Percentiles rank a stretch among this genome's conserved stretches.
Conservation (phyloP, 768 basidiomycete species). For the Pleurotus giganteus region DNA sequence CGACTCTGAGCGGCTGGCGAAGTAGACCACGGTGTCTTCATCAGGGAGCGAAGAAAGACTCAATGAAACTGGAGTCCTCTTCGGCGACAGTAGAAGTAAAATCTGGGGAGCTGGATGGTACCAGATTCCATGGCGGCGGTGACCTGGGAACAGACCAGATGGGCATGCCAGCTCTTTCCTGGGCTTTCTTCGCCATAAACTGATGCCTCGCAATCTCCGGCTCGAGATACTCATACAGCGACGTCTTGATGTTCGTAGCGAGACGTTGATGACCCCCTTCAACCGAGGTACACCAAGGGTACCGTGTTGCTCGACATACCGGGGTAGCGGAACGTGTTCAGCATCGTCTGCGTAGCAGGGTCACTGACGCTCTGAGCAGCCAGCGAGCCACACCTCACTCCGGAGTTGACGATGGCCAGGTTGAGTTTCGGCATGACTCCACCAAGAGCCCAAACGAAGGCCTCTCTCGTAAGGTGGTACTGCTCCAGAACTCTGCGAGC, state of each 20-base stretch:
- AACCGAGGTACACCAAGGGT: conserved; percentile 98
- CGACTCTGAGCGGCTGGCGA: conserved; percentile 89
- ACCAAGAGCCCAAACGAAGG: conserved; percentile 97
- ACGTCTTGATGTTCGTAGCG: conserved; percentile 98
- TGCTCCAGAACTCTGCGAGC: conserved; percentile 85
- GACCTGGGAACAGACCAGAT: conserved; percentile 86
- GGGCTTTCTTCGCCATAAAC: conserved; percentile 76
- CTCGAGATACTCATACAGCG: conserved; percentile 86
- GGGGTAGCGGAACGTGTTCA: conserved; percentile 99
- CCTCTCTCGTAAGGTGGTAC: conserved; percentile 85
- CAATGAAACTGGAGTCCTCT: conserved; percentile 93
- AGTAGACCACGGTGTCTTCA: conserved; percentile 93
- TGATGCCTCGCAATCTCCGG: conserved; percentile 63
- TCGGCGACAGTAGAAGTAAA: conserved; percentile 90
- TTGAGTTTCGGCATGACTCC: conserved; percentile 98
- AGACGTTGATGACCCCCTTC: conserved; percentile 99
- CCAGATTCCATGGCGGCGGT: conserved; percentile 95
- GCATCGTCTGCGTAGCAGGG: conserved; percentile 98
- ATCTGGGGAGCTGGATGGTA: conserved; percentile 98
- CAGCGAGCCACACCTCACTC: conserved; percentile 98
- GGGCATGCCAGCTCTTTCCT: conserved; percentile 94
- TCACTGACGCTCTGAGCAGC: conserved; percentile 99
- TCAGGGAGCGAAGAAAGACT: conserved; percentile 99
- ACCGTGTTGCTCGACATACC: conserved; percentile 99
- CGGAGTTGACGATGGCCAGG: conserved; percentile 85